Conservation (phyloP, 1,139 yeast genomes). For the Saccharomyces hybrid region DNA sequence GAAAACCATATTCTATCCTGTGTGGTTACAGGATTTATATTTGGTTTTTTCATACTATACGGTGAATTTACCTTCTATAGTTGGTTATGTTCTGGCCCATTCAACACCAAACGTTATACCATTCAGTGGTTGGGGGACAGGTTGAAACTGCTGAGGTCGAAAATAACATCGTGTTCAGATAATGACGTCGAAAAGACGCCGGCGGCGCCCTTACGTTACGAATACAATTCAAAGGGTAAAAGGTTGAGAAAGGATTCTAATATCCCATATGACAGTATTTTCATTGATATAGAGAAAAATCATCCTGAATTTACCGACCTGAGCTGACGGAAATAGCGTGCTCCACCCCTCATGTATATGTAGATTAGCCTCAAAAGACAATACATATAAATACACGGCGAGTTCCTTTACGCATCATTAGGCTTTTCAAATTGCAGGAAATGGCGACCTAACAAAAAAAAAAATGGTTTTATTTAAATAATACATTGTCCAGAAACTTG, state of each 20-base stretch:
- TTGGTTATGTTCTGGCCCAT: constrained; percentile 29
- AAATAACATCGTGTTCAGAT: background rate
- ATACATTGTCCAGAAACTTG: background rate
- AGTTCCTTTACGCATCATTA: background rate
- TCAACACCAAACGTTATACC: background rate
- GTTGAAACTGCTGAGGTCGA: background rate
- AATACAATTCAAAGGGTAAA: constrained; percentile 5
- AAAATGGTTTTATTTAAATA: background rate
- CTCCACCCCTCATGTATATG: background rate
- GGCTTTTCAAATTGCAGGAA: background rate
- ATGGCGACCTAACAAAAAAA: background rate
- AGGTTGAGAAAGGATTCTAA: constrained; percentile 21
- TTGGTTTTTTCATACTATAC: constrained; percentile 50
- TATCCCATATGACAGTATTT: constrained; percentile 12
- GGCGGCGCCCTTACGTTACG: background rate
- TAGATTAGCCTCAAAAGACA: background rate
- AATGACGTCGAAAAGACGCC: background rate
- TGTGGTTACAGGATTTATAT: constrained; percentile 56
- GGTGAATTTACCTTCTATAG: constrained; percentile 56
- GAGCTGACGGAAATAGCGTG: constrained; percentile 5
- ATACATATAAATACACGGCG: background rate
- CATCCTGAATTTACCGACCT: constrained; percentile 14
- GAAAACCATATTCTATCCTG: constrained; percentile 64
- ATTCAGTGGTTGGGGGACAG: background rate
- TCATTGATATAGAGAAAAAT: constrained; percentile 16